phyloP scores from a whole-genome alignment of 495 filamentous ascomycete species.

The Articulospora tetracladia region DNA sequence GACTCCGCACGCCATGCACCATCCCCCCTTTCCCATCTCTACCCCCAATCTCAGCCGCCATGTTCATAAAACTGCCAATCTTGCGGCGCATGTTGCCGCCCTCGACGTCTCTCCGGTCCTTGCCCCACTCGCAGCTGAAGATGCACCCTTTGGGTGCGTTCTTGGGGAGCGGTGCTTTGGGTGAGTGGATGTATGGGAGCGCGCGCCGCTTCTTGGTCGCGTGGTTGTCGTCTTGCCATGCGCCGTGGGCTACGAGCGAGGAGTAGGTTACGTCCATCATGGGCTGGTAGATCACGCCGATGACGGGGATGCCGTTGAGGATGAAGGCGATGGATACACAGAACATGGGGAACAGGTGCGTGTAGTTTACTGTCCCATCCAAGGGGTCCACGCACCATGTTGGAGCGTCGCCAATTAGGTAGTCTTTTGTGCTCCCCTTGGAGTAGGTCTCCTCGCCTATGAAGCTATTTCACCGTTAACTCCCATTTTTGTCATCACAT shows the following conservation, averaged over 20 bases:
- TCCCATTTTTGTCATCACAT: neutral
- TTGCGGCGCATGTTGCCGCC: conserved; percentile 64
- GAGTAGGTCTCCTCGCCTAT: conserved; percentile 70
- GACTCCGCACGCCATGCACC: conserved; percentile 71
- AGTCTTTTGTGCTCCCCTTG: conserved; percentile 51
- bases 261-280: conserved; percentile 63
- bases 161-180: conserved; percentile 54
- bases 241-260: conserved; percentile 54
- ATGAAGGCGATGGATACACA: conserved; percentile 65
- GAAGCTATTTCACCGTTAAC: conserved; percentile 43
- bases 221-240: conserved; percentile 36
- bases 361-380: conserved; percentile 72
- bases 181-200: conserved; percentile 54
- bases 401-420: conserved; percentile 54
- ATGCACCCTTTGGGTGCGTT: conserved; percentile 62
- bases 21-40: conserved; percentile 65
- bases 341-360: conserved; percentile 70
- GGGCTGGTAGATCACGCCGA: conserved; percentile 65
- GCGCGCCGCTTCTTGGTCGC: conserved; percentile 47
- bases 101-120: conserved; percentile 57
- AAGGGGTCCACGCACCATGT: conserved; percentile 70
- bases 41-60: conserved; percentile 59
- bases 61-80: conserved; percentile 65
- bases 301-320: conserved; percentile 47
- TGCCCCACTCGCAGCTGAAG: conserved; percentile 70